Percentiles rank a stretch among this genome's conserved stretches.
Conservation (phyloP, 2,329 filamentous ascomycete species). For the Aureobasidium sp. region DNA sequence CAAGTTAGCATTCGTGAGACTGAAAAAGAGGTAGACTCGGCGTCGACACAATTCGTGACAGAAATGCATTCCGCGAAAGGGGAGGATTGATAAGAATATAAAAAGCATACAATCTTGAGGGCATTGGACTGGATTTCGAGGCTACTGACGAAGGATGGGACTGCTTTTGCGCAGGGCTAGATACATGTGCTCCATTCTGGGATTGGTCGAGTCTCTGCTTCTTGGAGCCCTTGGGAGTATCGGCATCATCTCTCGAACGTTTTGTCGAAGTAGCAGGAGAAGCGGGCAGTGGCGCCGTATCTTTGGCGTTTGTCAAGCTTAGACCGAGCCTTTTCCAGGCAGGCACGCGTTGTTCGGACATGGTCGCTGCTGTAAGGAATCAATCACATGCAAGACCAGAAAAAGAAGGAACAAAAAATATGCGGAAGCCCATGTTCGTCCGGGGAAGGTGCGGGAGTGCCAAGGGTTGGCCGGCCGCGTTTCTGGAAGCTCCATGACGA, state of each 20-base stretch:
- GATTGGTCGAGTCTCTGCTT: constrained; percentile 11
- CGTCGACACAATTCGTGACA: background rate
- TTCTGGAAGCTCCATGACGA: constrained; percentile 11
- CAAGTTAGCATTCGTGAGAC: background rate
- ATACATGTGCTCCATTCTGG: background rate
- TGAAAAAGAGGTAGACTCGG: background rate
- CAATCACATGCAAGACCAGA: constrained; percentile 3
- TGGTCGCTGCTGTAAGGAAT: background rate
- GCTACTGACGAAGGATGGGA: constrained; percentile 7
- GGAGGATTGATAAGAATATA: background rate
- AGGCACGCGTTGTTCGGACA: constrained; percentile 33
- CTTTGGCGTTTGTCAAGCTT: constrained; percentile 50
- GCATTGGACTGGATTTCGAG: constrained; percentile 10
- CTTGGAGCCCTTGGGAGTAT: constrained; percentile 2
- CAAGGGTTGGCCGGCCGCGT: background rate
- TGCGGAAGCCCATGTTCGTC: background rate
- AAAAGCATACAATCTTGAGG: background rate
- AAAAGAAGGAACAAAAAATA: background rate
- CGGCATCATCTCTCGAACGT: background rate
- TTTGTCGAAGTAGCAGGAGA: constrained; percentile 1
- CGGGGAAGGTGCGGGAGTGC: constrained; percentile 8
- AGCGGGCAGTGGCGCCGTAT: constrained; percentile 17
- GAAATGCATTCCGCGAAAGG: background rate
- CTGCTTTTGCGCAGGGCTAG: constrained; percentile 5
- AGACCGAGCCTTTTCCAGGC: constrained; percentile 56